phyloP scores from a whole-genome alignment of 1,139 yeast genomes.

The Magnusiomyces sp. region DNA sequence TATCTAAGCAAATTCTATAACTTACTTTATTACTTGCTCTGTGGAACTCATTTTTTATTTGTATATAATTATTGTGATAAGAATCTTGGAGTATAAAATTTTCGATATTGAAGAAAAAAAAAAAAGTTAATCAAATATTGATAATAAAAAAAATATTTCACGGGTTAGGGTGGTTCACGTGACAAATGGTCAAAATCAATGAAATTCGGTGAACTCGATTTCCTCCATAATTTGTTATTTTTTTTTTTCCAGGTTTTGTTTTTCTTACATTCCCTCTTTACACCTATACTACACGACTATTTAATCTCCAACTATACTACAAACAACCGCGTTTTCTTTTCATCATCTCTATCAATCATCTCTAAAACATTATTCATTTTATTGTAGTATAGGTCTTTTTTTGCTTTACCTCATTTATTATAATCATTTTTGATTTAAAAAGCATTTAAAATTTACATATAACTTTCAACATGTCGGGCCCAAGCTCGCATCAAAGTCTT shows the following conservation, averaged over 20 bases:
- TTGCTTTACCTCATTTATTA: neutral
- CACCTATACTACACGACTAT: neutral
- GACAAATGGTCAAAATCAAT: neutral
- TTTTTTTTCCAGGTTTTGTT: neutral
- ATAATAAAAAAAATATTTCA: neutral
- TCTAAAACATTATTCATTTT: neutral
- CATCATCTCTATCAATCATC: neutral
- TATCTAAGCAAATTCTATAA: neutral
- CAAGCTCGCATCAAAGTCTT: constrained; percentile 8
- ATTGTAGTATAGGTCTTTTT: neutral
- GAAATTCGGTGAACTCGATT: neutral
- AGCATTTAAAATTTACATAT: neutral
- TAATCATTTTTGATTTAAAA: neutral
- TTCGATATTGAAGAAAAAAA: neutral
- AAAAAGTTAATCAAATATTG: neutral
- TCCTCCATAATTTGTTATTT: neutral
- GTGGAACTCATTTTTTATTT: neutral
- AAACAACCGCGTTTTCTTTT: too few relatives aligned
- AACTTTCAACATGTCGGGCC: too few relatives aligned
- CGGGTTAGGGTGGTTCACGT: constrained; percentile 2
- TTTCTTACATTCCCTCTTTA: neutral
- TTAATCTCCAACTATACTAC: neutral
- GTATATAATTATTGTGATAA: neutral
- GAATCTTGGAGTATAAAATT: neutral
- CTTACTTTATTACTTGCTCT: constrained; percentile 1